Evolutionary conservation across 2,329 filamentous ascomycete genomes (phyloP).

Genomic region (Fusarium acutatum): DNA sequence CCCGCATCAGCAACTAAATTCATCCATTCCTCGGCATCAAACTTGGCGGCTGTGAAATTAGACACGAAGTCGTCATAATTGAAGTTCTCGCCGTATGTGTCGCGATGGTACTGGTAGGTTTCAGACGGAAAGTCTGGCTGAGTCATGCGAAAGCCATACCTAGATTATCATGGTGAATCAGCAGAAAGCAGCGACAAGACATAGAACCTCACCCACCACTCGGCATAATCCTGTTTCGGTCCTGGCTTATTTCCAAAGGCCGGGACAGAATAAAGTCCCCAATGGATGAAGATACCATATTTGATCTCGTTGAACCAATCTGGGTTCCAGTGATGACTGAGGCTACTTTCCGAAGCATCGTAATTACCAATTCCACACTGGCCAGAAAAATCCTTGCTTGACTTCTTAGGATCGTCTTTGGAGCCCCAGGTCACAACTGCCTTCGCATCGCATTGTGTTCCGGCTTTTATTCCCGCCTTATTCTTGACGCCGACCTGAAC

Average conservation of each 20-base stretch:
- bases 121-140: neutral
- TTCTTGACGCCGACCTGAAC: neutral
- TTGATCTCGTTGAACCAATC: neutral
- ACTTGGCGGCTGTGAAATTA: neutral
- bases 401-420: neutral
- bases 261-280: neutral
- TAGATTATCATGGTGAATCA: fast-evolving
- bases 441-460: neutral
- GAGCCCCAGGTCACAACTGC: neutral
- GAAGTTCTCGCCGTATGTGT: neutral
- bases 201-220: neutral
- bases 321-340: neutral
- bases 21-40: neutral
- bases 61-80: neutral
- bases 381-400: neutral
- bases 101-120: neutral
- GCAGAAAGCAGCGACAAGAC: fast-evolving
- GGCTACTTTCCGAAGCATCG: neutral
- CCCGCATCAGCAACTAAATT: neutral
- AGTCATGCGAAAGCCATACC: neutral
- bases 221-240: neutral
- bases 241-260: neutral
- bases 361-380: neutral
- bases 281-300: neutral
- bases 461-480: neutral